Evolutionary conservation across 2,329 filamentous ascomycete species (phyloP).

Genomic region (Pyricularia sp.): DNA sequence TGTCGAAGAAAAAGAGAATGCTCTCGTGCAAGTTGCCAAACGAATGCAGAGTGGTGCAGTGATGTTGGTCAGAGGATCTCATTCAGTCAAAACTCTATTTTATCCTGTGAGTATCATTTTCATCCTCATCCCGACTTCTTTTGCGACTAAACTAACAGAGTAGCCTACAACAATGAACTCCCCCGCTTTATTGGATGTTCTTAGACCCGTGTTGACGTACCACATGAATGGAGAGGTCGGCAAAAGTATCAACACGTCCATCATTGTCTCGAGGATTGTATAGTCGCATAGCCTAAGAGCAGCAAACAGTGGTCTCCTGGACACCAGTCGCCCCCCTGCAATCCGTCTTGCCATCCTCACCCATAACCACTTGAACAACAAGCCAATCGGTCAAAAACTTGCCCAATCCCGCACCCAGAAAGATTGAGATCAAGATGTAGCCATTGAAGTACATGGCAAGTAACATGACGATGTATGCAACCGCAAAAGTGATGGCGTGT

Average conservation of each 20-base stretch:
- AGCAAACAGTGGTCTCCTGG: not conserved
- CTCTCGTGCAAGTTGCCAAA: not conserved
- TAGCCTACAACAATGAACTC: not conserved
- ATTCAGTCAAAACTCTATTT: not conserved
- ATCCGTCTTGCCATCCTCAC: not conserved
- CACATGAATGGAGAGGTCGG: not conserved
- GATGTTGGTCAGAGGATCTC: not conserved
- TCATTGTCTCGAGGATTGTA: not conserved
- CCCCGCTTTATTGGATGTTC: not conserved
- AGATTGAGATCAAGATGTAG: constrained; percentile 32
- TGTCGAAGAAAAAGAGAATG: not conserved
- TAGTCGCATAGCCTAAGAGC: not conserved
- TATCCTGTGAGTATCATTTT: not conserved
- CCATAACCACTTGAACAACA: constrained; percentile 4
- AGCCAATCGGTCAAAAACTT: constrained; percentile 47
- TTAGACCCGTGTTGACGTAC: not conserved
- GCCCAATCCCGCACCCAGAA: constrained; percentile 37
- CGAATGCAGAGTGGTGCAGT: not conserved
- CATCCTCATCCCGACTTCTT: not conserved
- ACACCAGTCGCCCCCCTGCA: not conserved
- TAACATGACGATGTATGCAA: constrained; percentile 34
- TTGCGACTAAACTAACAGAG: not conserved
- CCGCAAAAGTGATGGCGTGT: constrained; percentile 28
- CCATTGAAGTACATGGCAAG: constrained; percentile 36
- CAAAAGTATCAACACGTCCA: not conserved